Conservation (phyloP, 306 rosid species). For the Elaeagnus macrophylla region DNA sequence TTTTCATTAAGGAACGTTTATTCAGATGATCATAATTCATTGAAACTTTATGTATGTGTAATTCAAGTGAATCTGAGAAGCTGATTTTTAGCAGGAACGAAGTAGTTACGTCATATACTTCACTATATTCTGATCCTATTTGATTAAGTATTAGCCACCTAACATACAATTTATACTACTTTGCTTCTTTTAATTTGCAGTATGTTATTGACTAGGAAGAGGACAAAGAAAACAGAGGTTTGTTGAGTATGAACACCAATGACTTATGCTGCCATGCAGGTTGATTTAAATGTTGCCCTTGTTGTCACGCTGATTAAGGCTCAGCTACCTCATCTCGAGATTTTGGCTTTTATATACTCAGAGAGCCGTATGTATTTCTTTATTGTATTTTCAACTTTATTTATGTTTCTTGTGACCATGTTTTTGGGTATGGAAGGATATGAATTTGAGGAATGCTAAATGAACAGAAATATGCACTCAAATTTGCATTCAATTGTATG, state of each 20-base stretch:
- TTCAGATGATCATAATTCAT: too few relatives aligned
- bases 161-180: slow-evolving; percentile 8
- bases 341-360: slow-evolving; percentile 7
- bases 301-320: background rate
- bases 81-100: background rate
- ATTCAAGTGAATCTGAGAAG: slow-evolving; percentile 1
- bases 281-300: slow-evolving; percentile 7
- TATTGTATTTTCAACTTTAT: too few relatives aligned
- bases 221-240: slow-evolving; percentile 3
- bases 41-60: background rate
- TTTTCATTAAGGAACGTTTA: too few relatives aligned
- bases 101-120: too few relatives aligned
- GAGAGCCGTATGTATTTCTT: too few relatives aligned
- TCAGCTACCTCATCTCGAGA: background rate
- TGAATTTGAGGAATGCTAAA: too few relatives aligned
- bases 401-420: too few relatives aligned
- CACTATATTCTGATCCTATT: background rate
- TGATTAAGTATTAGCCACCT: slow-evolving; percentile 10
- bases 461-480: too few relatives aligned
- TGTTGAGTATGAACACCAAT: slow-evolving; percentile 12
- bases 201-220: slow-evolving; percentile 2
- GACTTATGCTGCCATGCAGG: slow-evolving; percentile 3
- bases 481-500: too few relatives aligned
- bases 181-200: background rate
- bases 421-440: too few relatives aligned